These are phyloP conservation scores for Chalciporus sphaerocephalus DNA, from an alignment of 768 basidiomycete species.

Conservation along the genomic window DNA sequence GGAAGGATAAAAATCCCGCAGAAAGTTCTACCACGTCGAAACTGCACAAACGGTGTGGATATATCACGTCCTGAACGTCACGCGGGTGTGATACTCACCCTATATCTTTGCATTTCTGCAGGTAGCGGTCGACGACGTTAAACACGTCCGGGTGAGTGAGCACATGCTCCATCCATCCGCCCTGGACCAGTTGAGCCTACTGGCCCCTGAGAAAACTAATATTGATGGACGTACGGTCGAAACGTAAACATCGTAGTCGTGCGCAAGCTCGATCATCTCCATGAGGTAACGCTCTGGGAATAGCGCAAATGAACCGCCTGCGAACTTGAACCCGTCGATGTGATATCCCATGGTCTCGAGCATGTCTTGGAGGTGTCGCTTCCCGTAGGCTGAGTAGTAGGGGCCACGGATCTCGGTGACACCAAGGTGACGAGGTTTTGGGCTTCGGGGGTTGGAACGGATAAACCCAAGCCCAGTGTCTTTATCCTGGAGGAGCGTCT, in stretches of 20 bases:
- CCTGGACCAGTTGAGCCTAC: not conserved
- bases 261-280: constrained; percentile 38
- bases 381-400: constrained; percentile 40
- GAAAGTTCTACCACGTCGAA: constrained; percentile 45
- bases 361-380: constrained; percentile 39
- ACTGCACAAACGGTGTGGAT: constrained; percentile 10
- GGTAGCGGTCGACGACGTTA: constrained; percentile 11
- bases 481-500: constrained; percentile 10
- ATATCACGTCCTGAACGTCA: not conserved
- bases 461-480: constrained; percentile 14
- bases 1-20: constrained; percentile 44
- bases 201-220: not conserved
- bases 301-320: constrained; percentile 40
- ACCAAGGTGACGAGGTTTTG: constrained; percentile 36
- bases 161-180: constrained; percentile 16
- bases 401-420: constrained; percentile 44
- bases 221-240: constrained; percentile 36
- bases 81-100: constrained; percentile 2
- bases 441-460: constrained; percentile 25
- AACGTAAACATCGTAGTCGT: constrained; percentile 39
- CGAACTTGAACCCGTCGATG: constrained; percentile 45
- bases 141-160: constrained; percentile 6
- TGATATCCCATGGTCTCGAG: constrained; percentile 40
- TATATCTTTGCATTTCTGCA: constrained; percentile 12
- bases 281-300: constrained; percentile 39